Percentiles rank a stretch among this genome's conserved stretches.
phyloP scores from a whole-genome alignment of 2,329 filamentous ascomycete genomes.

The Fusarium sp. region DNA sequence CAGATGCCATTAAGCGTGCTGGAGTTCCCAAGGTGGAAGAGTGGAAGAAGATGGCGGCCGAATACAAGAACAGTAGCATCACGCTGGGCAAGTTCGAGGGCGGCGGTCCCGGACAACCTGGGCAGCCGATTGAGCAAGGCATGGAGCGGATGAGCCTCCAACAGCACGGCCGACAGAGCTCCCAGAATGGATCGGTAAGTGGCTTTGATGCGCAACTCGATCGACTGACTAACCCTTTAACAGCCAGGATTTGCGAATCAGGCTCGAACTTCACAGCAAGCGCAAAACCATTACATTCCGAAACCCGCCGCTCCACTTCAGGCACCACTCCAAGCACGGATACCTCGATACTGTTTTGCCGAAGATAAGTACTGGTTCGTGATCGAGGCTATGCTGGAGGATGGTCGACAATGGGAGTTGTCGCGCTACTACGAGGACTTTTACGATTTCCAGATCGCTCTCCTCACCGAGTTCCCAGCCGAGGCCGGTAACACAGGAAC shows the following conservation, averaged over 20 bases:
- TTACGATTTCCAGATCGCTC: constrained; percentile 97
- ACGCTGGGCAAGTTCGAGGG: constrained; percentile 90
- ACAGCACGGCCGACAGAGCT: constrained; percentile 45
- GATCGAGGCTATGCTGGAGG: constrained; percentile 90
- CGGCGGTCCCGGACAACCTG: constrained; percentile 54
- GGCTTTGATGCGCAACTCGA: not conserved
- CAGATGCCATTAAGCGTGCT: constrained; percentile 87
- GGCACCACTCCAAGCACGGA: constrained; percentile 84
- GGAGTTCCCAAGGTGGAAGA: constrained; percentile 96
- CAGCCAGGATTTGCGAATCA: constrained; percentile 44
- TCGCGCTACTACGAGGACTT: constrained; percentile 98
- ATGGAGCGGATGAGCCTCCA: constrained; percentile 85
- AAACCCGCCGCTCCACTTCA: constrained; percentile 68
- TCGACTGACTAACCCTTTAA: constrained; percentile 1
- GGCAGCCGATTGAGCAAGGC: constrained; percentile 71
- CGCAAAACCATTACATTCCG: constrained; percentile 49
- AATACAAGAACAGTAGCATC: constrained; percentile 99
- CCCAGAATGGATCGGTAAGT: constrained; percentile 47
- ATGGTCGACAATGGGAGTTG: constrained; percentile 91
- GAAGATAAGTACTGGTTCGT: constrained; percentile 99
- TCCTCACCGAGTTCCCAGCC: constrained; percentile 90
- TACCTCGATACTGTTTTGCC: constrained; percentile 93
- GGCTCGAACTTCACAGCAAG: constrained; percentile 45
- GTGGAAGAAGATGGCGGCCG: constrained; percentile 99
- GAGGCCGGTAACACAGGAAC: constrained; percentile 89